A percentile compares a stretch with the other conserved stretches of the same genome.
Evolutionary conservation across 2,329 filamentous ascomycete genomes (phyloP).

Genomic region (Thelonectria discophora): DNA sequence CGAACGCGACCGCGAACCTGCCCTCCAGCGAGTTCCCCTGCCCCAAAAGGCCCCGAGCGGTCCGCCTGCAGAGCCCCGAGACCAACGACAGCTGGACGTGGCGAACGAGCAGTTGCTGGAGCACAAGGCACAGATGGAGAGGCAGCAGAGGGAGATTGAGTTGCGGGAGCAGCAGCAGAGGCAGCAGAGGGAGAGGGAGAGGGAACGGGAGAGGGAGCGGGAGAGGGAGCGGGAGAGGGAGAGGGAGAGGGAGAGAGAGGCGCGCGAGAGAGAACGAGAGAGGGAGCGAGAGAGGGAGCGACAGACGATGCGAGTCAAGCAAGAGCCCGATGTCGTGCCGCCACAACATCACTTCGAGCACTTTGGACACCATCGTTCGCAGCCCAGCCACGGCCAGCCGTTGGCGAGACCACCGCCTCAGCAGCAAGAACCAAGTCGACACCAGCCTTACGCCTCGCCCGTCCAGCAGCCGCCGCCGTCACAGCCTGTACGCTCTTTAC

Average conservation of each 20-base stretch:
- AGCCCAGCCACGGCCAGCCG: conserved; percentile 50
- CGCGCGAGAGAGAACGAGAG: conserved; percentile 37
- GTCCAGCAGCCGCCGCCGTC: conserved; percentile 49
- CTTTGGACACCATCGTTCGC: conserved; percentile 52
- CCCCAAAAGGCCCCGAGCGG: conserved; percentile 51
- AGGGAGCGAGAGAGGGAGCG: conserved; percentile 44
- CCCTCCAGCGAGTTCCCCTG: conserved; percentile 50
- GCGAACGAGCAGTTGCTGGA: conserved; percentile 48
- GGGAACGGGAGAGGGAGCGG: conserved; percentile 24
- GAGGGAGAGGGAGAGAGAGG: conserved; percentile 35
- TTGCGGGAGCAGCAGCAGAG: conserved; percentile 41
- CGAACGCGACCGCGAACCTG: conserved; percentile 49
- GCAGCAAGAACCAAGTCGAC: conserved; percentile 56
- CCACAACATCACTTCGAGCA: conserved; percentile 56
- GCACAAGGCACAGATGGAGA: conserved; percentile 43
- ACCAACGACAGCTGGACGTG: conserved; percentile 47
- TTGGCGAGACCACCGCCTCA: conserved; percentile 48
- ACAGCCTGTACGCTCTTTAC: conserved; percentile 52
- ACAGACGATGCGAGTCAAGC: conserved; percentile 54
- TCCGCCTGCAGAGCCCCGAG: conserved; percentile 46
- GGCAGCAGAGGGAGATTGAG: conserved; percentile 46
- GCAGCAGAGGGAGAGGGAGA: conserved; percentile 31
- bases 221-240: conserved; percentile 43
- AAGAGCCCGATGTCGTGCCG: conserved; percentile 57
- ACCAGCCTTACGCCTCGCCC: conserved; percentile 43